Base-by-base conservation (phyloP, 78 protist species). In the Blattamonas nauphoetae region DNA sequence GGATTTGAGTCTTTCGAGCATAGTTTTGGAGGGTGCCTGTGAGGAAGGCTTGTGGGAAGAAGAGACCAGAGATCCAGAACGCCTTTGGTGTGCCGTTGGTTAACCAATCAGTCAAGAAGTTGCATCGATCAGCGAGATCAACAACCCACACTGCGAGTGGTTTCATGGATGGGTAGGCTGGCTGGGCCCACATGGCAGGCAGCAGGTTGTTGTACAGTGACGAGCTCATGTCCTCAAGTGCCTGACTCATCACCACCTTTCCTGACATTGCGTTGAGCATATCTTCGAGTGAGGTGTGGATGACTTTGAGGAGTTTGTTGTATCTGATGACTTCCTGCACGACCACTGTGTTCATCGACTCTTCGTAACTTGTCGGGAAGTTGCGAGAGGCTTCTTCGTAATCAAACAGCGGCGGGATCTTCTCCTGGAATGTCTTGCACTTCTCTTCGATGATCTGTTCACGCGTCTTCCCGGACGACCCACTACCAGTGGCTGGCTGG, bases 31-130 rank as follows among this genome's bases (percentile, higher is more conserved):
- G 86, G 43, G 91, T 92, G 38, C 96, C 97, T 1, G 96, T 96
- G 35, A 96, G 44, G 91, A 94, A 94, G 1, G 94, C 95, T 86
- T 96, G 96, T 32, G 97, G 97, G 95, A 94, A 94, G 93, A 89
- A 94, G 89, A 94, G 89, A 1, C 94, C 93, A 0, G 92, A 85
- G 80, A 96, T 87, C 94, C 94, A 92, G 84, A 87, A 93, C 42
- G 36, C 0, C 1, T 0, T 29, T 29, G 95, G 95, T 29, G 77
- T 63, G 46, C 96, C 96, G 1, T 64, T 21, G n/a, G 11, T 81
- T 1, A 94, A 41, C 97, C 97, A 95, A 11, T 35, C 1, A 29
- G 85, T 81, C 45, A 95, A 85, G 88, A 93, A 93, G 42, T 41
- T 45, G n/a, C 82, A 1, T 32, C 97, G 91, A 35, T 0, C 33